Conservation (phyloP, 1,139 yeast genomes). For the Saccharomyces hybrid region DNA sequence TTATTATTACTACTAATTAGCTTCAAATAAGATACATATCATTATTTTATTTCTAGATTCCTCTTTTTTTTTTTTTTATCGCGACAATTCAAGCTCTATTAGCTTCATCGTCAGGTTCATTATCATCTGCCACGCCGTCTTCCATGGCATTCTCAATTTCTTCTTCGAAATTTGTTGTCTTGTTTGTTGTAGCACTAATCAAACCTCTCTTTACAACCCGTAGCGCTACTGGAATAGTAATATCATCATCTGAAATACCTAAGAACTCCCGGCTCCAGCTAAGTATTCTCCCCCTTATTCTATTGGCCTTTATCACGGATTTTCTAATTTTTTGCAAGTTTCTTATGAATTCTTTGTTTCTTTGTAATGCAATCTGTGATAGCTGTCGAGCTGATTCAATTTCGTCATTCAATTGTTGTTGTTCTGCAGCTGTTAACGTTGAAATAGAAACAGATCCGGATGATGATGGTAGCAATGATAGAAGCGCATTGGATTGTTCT, state of each 20-base stretch:
- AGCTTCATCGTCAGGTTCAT: constrained; percentile 1
- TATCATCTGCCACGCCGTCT: constrained; percentile 15
- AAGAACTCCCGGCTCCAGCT: constrained; percentile 84
- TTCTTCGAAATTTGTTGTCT: constrained; percentile 19
- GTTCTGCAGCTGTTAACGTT: constrained; percentile 35
- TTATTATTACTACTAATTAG: neutral
- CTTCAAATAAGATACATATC: neutral
- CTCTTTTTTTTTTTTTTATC: neutral
- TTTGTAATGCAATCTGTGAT: constrained; percentile 66
- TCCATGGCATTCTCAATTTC: constrained; percentile 13
- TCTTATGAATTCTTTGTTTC: constrained; percentile 84
- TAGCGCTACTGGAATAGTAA: constrained; percentile 30
- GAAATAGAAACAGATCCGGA: constrained; percentile 2
- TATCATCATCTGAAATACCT: constrained; percentile 50
- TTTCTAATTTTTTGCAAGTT: constrained; percentile 63
- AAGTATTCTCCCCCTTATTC: constrained; percentile 58
- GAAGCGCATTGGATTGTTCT: constrained; percentile 19
- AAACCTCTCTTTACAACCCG: constrained; percentile 32
- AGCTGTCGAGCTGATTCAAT: constrained; percentile 61
- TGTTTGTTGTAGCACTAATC: constrained; percentile 32
- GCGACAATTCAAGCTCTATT: neutral
- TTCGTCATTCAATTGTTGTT: constrained; percentile 42
- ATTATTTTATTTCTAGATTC: neutral
- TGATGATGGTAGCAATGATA: constrained; percentile 8
- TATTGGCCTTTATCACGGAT: constrained; percentile 70